Evolutionary conservation across 106 monocot genomes (phyloP).

Genomic region (Hemerocallis citrina): DNA sequence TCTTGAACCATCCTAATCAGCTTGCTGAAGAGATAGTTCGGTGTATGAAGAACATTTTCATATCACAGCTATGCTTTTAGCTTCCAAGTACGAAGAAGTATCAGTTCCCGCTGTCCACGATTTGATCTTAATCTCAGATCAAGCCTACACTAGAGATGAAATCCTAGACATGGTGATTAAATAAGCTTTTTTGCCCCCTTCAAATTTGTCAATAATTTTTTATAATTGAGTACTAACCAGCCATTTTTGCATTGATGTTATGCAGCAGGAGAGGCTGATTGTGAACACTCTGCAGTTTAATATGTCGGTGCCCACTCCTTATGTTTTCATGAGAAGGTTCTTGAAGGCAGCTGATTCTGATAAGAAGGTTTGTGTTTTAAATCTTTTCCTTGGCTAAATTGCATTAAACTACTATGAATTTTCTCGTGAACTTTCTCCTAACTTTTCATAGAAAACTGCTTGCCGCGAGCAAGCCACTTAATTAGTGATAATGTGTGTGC

Average conservation of each 20-base stretch:
- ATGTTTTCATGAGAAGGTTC: constrained; percentile 92
- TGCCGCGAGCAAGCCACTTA: too few species aligned
- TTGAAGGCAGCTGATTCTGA: constrained; percentile 81
- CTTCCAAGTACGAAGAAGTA: constrained; percentile 95
- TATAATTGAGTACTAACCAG: neutral
- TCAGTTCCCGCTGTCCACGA: constrained; percentile 87
- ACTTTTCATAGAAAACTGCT: too few species aligned
- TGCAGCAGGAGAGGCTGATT: constrained; percentile 66
- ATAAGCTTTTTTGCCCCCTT: neutral
- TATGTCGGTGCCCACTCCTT: constrained; percentile 84
- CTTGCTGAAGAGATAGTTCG: constrained; percentile 82
- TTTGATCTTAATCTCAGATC: constrained; percentile 70
- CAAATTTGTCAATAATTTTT: neutral
- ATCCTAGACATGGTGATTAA: constrained; percentile 78
- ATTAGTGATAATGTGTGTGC: too few species aligned
- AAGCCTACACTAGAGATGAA: constrained; percentile 72
- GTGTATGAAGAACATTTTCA: constrained; percentile 82
- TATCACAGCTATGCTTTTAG: constrained; percentile 93
- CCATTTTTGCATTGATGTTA: neutral
- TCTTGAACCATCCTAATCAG: constrained; percentile 50
- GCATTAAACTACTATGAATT: too few species aligned
- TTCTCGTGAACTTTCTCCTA: too few species aligned
- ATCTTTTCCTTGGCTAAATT: too few species aligned
- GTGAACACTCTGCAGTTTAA: constrained; percentile 74
- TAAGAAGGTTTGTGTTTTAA: constrained; percentile 41